A percentile compares a stretch with the other conserved stretches of the same genome.
Conservation (phyloP, 2,329 filamentous ascomycete genomes). For the Talaromyces sp. region DNA sequence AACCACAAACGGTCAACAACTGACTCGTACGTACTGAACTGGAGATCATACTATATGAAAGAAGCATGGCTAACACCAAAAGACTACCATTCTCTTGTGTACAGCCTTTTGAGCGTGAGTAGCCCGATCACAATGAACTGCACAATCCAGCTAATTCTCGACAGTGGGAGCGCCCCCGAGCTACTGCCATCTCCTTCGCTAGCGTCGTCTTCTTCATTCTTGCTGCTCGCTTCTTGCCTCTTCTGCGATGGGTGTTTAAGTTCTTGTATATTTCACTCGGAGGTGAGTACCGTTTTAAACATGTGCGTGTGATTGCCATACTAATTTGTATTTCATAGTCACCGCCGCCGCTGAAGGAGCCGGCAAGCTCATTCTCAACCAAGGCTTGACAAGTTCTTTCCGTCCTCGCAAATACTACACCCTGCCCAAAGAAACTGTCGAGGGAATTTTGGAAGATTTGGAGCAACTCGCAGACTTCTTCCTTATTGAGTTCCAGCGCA, state of each 20-base stretch:
- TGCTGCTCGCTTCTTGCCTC: constrained; percentile 60
- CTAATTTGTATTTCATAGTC: constrained; percentile 23
- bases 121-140: background rate
- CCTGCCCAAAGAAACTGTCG: constrained; percentile 61
- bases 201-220: constrained; percentile 59
- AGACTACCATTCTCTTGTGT: constrained; percentile 66
- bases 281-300: constrained; percentile 40
- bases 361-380: constrained; percentile 55
- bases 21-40: constrained; percentile 52
- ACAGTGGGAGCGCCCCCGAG: constrained; percentile 64
- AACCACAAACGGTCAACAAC: constrained; percentile 58
- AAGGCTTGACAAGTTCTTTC: constrained; percentile 59
- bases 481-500: constrained; percentile 64
- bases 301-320: background rate
- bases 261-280: constrained; percentile 58
- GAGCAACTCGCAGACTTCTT: constrained; percentile 67
- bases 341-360: constrained; percentile 57
- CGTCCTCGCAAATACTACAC: constrained; percentile 64
- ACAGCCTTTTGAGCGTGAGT: constrained; percentile 60
- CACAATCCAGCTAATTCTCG: constrained; percentile 11
- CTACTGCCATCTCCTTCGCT: constrained; percentile 59
- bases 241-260: constrained; percentile 62
- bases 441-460: constrained; percentile 59
- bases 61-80: background rate
- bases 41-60: background rate